These are phyloP conservation scores for Aspergillus tanneri DNA, from an alignment of 2,329 filamentous ascomycete genomes.

Conservation along the genomic window DNA sequence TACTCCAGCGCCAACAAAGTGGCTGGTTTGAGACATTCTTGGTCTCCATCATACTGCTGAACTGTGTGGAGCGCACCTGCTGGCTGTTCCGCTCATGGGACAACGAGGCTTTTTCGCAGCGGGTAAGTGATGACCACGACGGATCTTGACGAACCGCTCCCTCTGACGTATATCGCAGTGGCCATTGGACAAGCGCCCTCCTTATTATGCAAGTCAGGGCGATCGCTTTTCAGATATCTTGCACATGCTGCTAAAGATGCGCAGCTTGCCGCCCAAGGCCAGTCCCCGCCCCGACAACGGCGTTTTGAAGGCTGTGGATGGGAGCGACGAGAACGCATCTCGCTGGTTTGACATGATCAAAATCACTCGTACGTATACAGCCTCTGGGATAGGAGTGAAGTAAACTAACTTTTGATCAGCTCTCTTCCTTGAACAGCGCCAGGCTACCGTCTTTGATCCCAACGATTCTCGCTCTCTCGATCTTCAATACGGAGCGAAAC, in stretches of 20 bases:
- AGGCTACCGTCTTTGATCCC: slow-evolving; percentile 39
- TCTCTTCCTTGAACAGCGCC: slow-evolving; percentile 40
- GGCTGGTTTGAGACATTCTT: slow-evolving; percentile 60
- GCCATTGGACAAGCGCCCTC: slow-evolving; percentile 55
- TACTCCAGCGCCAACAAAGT: slow-evolving; percentile 58
- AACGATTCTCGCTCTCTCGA: slow-evolving; percentile 45
- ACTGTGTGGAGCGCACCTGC: slow-evolving; percentile 60
- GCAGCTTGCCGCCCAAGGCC: slow-evolving; percentile 47
- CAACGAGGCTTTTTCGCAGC: slow-evolving; percentile 36
- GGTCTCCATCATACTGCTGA: slow-evolving; percentile 58
- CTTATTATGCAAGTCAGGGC: slow-evolving; percentile 55
- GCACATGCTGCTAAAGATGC: slow-evolving; percentile 59
- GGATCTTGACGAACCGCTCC: neutral
- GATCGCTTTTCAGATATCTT: slow-evolving; percentile 59
- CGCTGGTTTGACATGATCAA: slow-evolving; percentile 46
- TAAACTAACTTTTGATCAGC: slow-evolving; percentile 25
- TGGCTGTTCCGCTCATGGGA: slow-evolving; percentile 59
- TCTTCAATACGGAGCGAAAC: slow-evolving; percentile 38
- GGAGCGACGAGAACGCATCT: slow-evolving; percentile 38
- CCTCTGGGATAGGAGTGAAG: no score
- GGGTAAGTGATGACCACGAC: slow-evolving; percentile 26
- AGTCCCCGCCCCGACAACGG: slow-evolving; percentile 38
- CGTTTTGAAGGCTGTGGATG: slow-evolving; percentile 39
- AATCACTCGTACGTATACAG: slow-evolving; percentile 42
- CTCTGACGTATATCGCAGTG: slow-evolving; percentile 37